Conservation (phyloP, 2,329 filamentous ascomycete genomes). For the Sclerotinia minor region DNA sequence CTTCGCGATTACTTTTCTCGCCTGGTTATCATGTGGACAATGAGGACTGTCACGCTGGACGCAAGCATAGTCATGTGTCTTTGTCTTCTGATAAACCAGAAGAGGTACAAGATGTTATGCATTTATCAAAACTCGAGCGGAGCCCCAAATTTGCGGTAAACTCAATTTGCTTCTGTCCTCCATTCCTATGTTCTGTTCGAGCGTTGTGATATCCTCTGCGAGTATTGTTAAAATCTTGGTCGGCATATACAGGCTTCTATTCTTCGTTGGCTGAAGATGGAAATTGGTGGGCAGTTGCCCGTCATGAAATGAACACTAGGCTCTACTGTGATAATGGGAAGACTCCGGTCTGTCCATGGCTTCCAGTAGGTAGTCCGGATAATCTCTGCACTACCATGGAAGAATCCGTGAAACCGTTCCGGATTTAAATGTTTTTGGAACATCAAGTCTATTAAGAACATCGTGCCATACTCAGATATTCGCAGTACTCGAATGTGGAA, state of each 20-base stretch:
- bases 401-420: background rate
- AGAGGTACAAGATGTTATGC: background rate
- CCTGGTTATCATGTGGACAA: conserved; percentile 8
- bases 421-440: background rate
- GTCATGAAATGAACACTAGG: background rate
- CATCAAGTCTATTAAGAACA: background rate
- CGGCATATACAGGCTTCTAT: conserved; percentile 1
- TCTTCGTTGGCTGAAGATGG: background rate
- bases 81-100: background rate
- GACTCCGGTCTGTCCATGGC: background rate
- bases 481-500: background rate
- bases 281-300: background rate
- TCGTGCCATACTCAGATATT: background rate
- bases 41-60: background rate
- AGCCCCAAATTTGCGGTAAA: background rate
- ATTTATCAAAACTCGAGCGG: background rate
- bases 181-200: background rate
- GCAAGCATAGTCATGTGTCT: background rate
- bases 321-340: background rate
- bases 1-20: conserved; percentile 13
- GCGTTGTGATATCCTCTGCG: background rate
- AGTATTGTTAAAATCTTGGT: background rate
- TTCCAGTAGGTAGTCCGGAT: background rate
- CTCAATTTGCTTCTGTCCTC: background rate
- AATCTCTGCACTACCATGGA: too few species aligned